These are phyloP conservation scores for Tylopilus vinaceipallidus DNA, from an alignment of 768 basidiomycete genomes.

Conservation along the genomic window DNA sequence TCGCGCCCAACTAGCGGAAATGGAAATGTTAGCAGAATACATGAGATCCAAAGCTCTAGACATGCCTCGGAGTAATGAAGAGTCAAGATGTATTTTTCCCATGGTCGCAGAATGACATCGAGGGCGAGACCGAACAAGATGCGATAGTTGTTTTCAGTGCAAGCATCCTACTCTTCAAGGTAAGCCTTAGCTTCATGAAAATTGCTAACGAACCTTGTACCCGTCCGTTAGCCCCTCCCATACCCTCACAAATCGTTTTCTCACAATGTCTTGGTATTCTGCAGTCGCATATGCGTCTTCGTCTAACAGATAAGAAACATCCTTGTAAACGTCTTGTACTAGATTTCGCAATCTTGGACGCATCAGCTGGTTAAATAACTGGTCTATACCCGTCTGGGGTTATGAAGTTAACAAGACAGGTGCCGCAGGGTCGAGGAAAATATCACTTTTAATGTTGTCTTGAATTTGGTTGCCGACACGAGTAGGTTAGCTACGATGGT, in stretches of 20 bases:
- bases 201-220: conserved; percentile 62
- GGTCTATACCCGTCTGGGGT: conserved; percentile 77
- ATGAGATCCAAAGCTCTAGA: not conserved
- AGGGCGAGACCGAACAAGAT: conserved; percentile 82
- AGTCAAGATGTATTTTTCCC: conserved; percentile 84
- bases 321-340: conserved; percentile 86
- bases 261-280: conserved; percentile 81
- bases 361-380: conserved; percentile 92
- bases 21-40: conserved; percentile 1
- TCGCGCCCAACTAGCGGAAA: conserved; percentile 76
- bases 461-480: conserved; percentile 60
- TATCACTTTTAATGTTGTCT: conserved; percentile 69
- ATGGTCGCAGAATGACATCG: conserved; percentile 87
- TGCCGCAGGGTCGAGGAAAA: not conserved
- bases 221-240: conserved; percentile 88
- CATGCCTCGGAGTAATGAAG: conserved; percentile 87
- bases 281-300: conserved; percentile 83
- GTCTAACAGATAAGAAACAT: conserved; percentile 83
- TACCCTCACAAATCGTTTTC: conserved; percentile 84
- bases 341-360: conserved; percentile 84
- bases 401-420: not conserved
- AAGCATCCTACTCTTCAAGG: conserved; percentile 56
- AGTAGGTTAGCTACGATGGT: conserved; percentile 49
- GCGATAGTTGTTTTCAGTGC: conserved; percentile 88
- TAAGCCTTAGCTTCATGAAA: conserved; percentile 1